phyloP scores from a whole-genome alignment of 2,329 filamentous ascomycete genomes.

The Blumeria graminis region DNA sequence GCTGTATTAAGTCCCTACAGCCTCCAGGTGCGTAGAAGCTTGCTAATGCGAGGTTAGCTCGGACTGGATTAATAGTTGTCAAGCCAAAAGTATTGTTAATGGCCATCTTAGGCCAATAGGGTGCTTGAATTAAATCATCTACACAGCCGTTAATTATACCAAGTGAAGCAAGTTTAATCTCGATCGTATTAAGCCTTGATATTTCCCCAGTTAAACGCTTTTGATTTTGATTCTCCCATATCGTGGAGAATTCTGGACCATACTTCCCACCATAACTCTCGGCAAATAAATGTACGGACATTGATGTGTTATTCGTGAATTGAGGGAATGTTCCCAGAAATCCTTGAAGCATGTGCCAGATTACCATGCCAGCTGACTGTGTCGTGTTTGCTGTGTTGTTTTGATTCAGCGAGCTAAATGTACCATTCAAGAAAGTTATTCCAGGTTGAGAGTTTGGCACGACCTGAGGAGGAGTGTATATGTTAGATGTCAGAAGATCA shows the following conservation, averaged over 20 bases:
- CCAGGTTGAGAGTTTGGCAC: conserved; percentile 12
- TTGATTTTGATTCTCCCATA: conserved; percentile 36
- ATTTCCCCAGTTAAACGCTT: conserved; percentile 25
- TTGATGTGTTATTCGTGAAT: conserved; percentile 27
- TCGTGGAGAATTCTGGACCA: conserved; percentile 35
- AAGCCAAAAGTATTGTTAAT: conserved; percentile 43
- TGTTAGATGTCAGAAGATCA: conserved; percentile 20
- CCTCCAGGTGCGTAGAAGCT: conserved; percentile 24
- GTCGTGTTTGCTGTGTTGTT: conserved; percentile 23
- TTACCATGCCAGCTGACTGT: conserved; percentile 25
- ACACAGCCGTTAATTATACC: conserved; percentile 51
- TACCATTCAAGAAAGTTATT: conserved; percentile 31
- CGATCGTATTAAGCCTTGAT: conserved; percentile 25
- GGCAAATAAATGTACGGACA: conserved; percentile 40
- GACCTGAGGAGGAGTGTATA: conserved; percentile 18
- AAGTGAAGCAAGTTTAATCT: conserved; percentile 35
- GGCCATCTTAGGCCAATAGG: conserved; percentile 31
- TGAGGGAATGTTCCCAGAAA: conserved; percentile 33
- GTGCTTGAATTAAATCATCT: conserved; percentile 36
- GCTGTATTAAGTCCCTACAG: conserved; percentile 27
- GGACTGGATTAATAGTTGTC: conserved; percentile 26
- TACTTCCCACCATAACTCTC: conserved; percentile 52
- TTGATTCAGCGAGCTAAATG: conserved; percentile 31
- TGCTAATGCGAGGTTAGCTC: conserved; percentile 22
- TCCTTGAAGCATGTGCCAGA: conserved; percentile 34